phyloP scores from a whole-genome alignment of 495 filamentous ascomycete species.

The Cairneyella variabilis region DNA sequence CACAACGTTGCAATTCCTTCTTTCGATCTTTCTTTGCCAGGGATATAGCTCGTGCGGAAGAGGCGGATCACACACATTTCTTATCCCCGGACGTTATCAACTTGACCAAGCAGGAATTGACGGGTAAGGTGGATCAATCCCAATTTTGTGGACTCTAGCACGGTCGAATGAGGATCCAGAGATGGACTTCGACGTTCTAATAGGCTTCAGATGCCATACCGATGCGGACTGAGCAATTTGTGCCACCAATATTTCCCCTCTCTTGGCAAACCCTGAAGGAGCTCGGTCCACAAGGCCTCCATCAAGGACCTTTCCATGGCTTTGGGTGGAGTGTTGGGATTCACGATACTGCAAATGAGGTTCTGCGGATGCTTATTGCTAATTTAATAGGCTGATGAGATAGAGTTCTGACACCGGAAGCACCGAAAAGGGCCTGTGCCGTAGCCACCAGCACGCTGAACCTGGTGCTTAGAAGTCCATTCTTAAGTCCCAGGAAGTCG shows the following conservation, averaged over 20 bases:
- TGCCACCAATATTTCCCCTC: not conserved
- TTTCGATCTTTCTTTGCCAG: not conserved
- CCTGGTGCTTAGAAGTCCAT: too few species aligned
- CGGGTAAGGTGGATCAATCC: conserved; percentile 11
- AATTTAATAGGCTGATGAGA: conserved; percentile 18
- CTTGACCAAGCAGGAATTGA: not conserved
- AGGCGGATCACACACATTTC: not conserved
- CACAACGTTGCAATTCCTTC: not conserved
- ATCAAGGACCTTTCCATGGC: not conserved
- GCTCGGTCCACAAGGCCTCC: too few species aligned
- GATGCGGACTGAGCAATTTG: not conserved
- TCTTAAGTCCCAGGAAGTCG: not conserved
- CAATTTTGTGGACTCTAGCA: not conserved
- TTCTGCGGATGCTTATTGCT: not conserved
- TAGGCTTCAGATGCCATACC: conserved; percentile 3
- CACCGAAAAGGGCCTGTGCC: conserved; percentile 1
- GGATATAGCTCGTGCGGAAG: conserved; percentile 8
- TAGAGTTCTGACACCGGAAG: conserved; percentile 18
- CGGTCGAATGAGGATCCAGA: conserved; percentile 16
- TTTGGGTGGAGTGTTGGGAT: not conserved
- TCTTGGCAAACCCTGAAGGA: conserved; percentile 1
- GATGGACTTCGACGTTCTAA: conserved; percentile 11
- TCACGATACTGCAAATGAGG: conserved; percentile 12
- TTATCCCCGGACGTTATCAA: conserved; percentile 4
- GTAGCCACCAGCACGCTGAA: not conserved